These are phyloP conservation scores for Rubia peregrina DNA, from an alignment of 305 asterid species.

Conservation along the genomic window DNA sequence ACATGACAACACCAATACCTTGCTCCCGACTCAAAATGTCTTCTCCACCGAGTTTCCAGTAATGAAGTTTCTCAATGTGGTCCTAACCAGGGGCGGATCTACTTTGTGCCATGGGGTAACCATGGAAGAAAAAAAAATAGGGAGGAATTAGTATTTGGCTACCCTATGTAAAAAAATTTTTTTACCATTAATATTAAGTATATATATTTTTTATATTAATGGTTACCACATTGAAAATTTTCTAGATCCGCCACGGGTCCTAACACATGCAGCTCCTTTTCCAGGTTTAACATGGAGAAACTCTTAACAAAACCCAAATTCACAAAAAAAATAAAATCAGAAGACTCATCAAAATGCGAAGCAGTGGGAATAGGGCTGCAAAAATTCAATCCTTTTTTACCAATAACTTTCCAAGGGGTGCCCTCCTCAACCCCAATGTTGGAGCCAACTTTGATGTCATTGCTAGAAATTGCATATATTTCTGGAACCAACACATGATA, in stretches of 20 bases:
- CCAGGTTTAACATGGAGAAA: constrained; percentile 98
- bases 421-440: constrained; percentile 94
- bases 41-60: constrained; percentile 79
- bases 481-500: constrained; percentile 28
- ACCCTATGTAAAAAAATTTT: too few relatives aligned
- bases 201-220: too few relatives aligned
- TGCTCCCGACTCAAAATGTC: constrained; percentile 93
- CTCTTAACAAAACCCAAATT: constrained; percentile 34
- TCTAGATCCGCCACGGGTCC: too few relatives aligned
- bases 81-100: too few relatives aligned
- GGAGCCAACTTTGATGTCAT: constrained; percentile 87
- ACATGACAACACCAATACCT: constrained; percentile 35
- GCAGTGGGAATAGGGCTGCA: not conserved
- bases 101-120: too few relatives aligned
- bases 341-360: not conserved
- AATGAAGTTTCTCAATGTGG: constrained; percentile 64
- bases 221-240: too few relatives aligned
- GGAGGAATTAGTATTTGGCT: too few relatives aligned
- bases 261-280: constrained; percentile 89
- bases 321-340: constrained; percentile 6
- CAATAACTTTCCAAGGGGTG: constrained; percentile 82
- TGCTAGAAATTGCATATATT: constrained; percentile 71
- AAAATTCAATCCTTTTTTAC: constrained; percentile 27
- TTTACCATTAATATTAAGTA: too few relatives aligned
- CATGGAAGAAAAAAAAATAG: too few relatives aligned